Evolutionary conservation across 2,329 filamentous ascomycete species (phyloP).

Genomic region (Fusarium cicatricum): DNA sequence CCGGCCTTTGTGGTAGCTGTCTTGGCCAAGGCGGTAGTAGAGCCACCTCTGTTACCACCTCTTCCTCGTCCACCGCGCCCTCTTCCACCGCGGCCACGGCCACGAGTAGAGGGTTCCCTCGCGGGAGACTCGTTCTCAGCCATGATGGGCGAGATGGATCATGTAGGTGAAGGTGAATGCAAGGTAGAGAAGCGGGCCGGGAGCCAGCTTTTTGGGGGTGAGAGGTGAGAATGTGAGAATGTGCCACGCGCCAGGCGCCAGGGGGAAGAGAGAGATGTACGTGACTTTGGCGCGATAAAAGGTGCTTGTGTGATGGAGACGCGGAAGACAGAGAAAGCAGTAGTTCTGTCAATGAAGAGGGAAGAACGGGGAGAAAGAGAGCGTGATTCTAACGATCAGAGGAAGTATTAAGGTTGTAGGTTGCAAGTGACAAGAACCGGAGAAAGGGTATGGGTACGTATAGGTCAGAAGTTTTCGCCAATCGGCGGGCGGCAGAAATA

Average conservation of each 20-base stretch:
- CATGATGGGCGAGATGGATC: conserved; percentile 46
- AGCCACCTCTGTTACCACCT: conserved; percentile 44
- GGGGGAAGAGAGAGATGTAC: conserved; percentile 26
- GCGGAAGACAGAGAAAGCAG: conserved; percentile 10
- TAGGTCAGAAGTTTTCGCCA: conserved; percentile 42
- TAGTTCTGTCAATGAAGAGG: not conserved
- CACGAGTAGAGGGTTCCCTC: conserved; percentile 48
- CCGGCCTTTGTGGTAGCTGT: conserved; percentile 49
- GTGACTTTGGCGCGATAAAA: conserved; percentile 32
- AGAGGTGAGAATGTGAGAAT: conserved; percentile 36
- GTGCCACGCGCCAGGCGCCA: conserved; percentile 35
- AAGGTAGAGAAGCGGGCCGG: conserved; percentile 29
- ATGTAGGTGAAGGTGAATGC: conserved; percentile 42
- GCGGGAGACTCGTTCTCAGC: conserved; percentile 50
- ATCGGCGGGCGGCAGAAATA: conserved; percentile 34
- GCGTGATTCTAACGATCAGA: conserved; percentile 3
- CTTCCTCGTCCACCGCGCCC: conserved; percentile 44
- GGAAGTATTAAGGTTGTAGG: conserved; percentile 19
- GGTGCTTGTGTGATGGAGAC: conserved; percentile 14
- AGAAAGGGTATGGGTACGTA: conserved; percentile 40
- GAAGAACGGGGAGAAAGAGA: not conserved
- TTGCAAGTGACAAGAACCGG: conserved; percentile 31
- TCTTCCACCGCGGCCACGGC: conserved; percentile 47
- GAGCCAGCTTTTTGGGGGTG: conserved; percentile 34
- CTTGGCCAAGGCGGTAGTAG: conserved; percentile 45